Conservation (phyloP, 2,329 filamentous ascomycete species). For the Neospermospora avenae region DNA sequence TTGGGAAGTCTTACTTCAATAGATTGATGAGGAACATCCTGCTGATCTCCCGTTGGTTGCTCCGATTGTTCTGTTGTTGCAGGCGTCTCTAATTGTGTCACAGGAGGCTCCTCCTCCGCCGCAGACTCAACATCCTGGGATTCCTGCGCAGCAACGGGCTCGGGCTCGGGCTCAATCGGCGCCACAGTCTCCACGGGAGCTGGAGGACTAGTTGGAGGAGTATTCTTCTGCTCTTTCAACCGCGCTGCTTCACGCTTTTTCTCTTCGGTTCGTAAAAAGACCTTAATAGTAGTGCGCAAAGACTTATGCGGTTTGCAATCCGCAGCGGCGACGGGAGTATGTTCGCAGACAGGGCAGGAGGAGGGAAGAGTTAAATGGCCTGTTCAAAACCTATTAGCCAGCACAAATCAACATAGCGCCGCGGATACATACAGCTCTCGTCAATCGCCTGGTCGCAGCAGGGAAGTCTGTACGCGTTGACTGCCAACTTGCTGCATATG, state of each 20-base stretch:
- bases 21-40: conserved; percentile 38
- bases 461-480: conserved; percentile 86
- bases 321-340: conserved; percentile 79
- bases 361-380: conserved; percentile 73
- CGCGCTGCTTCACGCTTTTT: conserved; percentile 76
- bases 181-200: conserved; percentile 12
- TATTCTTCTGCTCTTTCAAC: conserved; percentile 39
- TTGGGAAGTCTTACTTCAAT: conserved; percentile 35
- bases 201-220: conserved; percentile 35
- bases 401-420: neutral
- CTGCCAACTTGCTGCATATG: conserved; percentile 83
- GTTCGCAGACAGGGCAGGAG: conserved; percentile 89
- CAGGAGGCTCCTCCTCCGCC: conserved; percentile 17
- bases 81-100: conserved; percentile 12
- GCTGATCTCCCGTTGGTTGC: conserved; percentile 26
- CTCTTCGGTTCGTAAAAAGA: conserved; percentile 86
- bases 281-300: conserved; percentile 86
- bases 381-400: conserved; percentile 37
- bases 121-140: neutral
- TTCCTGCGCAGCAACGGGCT: conserved; percentile 6
- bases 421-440: conserved; percentile 64
- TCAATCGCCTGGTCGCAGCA: conserved; percentile 97
- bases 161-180: conserved; percentile 5
- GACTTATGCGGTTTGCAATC: conserved; percentile 88
- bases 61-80: conserved; percentile 12